phyloP scores from a whole-genome alignment of 495 filamentous ascomycete species.

The Neurospora sp. region DNA sequence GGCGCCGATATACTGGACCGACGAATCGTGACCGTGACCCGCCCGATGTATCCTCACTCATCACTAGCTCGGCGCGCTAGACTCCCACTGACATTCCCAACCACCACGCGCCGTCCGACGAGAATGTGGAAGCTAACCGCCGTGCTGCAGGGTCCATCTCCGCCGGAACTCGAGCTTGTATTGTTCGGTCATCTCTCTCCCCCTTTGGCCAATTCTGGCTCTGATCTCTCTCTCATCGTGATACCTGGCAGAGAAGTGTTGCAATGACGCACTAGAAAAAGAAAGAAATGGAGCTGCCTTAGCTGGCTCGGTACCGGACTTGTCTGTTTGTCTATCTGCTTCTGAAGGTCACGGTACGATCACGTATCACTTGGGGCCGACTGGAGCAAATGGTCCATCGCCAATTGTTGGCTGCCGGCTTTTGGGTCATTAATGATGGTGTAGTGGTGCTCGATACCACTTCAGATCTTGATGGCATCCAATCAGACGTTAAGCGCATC shows the following conservation, averaged over 20 bases:
- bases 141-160: constrained; percentile 10
- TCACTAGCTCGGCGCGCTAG: constrained; percentile 13
- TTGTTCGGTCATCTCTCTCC: neutral
- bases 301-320: neutral
- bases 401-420: neutral
- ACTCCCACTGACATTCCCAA: neutral
- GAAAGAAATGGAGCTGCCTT: neutral
- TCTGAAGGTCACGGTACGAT: neutral
- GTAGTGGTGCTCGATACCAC: neutral
- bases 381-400: neutral
- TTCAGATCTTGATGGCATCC: neutral
- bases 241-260: neutral
- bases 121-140: constrained; percentile 12
- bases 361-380: neutral
- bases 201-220: neutral
- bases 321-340: neutral
- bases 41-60: neutral
- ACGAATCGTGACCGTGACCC: constrained; percentile 1
- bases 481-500: neutral
- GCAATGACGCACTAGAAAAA: neutral
- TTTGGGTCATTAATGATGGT: neutral
- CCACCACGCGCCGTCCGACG: constrained; percentile 18
- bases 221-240: neutral
- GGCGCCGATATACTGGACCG: neutral
- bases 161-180: neutral